These are phyloP conservation scores for Yamadazyma mexicana DNA, from an alignment of 1,139 yeast genomes.

Conservation along the genomic window DNA sequence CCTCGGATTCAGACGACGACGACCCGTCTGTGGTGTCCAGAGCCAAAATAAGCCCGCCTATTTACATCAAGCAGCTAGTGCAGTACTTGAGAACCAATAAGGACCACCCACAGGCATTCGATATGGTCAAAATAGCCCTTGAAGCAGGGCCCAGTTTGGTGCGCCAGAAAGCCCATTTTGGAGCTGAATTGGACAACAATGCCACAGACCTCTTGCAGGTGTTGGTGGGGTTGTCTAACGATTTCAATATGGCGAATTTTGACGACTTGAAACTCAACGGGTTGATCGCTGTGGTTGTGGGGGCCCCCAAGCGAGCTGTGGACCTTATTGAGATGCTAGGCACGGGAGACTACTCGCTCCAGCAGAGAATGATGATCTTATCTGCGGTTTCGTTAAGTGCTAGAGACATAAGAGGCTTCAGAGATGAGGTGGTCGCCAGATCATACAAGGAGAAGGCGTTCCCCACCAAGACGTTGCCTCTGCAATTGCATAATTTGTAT, in stretches of 20 bases:
- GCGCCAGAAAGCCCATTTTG: constrained; percentile 49
- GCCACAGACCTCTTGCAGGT: constrained; percentile 46
- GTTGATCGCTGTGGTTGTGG: constrained; percentile 53
- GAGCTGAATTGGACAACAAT: constrained; percentile 55
- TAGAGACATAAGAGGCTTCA: constrained; percentile 57
- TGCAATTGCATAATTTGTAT: constrained; percentile 41
- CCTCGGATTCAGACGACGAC: constrained; percentile 37
- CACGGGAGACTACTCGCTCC: constrained; percentile 66
- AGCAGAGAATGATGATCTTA: constrained; percentile 56
- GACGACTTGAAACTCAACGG: constrained; percentile 49
- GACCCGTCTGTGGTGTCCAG: constrained; percentile 46
- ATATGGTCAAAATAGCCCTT: constrained; percentile 54
- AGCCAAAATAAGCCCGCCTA: constrained; percentile 47
- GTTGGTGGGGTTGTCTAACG: constrained; percentile 50
- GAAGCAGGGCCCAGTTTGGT: constrained; percentile 54
- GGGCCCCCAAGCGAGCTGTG: constrained; percentile 42
- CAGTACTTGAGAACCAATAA: constrained; percentile 49
- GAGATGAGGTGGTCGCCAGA: constrained; percentile 44
- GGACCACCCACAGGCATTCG: constrained; percentile 46
- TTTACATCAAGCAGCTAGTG: constrained; percentile 64
- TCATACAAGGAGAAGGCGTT: constrained; percentile 32
- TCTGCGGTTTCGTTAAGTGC: constrained; percentile 59
- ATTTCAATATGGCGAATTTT: constrained; percentile 50
- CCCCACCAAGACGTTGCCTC: constrained; percentile 50
- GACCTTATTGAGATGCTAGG: constrained; percentile 44